A percentile compares a stretch with the other conserved stretches of the same genome.
Evolutionary conservation across 805 yeast genomes (phyloP).

Genomic region (Wickerhamiella domercqiae): DNA sequence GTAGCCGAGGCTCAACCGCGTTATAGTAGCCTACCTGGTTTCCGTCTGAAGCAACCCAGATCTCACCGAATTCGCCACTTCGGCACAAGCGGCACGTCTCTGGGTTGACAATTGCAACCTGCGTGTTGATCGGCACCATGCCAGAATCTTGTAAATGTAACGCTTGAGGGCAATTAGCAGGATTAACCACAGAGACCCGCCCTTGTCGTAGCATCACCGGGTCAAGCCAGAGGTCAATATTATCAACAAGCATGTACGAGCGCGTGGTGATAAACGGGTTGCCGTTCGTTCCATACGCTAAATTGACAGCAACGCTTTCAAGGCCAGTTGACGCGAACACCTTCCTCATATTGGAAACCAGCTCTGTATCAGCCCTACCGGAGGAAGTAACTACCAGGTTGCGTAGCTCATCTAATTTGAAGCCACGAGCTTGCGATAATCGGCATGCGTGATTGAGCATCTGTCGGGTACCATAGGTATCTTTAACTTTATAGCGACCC

Average conservation of each 20-base stretch:
- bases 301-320: conserved; percentile 52
- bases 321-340: conserved; percentile 51
- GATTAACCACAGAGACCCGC: conserved; percentile 61
- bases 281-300: conserved; percentile 61
- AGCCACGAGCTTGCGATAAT: conserved; percentile 40
- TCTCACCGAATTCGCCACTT: conserved; percentile 90
- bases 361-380: conserved; percentile 47
- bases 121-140: conserved; percentile 88
- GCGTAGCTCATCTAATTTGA: conserved; percentile 45
- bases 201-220: conserved; percentile 86
- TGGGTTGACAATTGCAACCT: conserved; percentile 87
- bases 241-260: conserved; percentile 77
- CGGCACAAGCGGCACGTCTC: conserved; percentile 67
- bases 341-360: conserved; percentile 39
- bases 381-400: conserved; percentile 72
- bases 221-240: conserved; percentile 75
- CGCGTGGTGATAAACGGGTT: conserved; percentile 76
- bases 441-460: conserved; percentile 64
- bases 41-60: conserved; percentile 89
- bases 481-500: conserved; percentile 67
- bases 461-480: conserved; percentile 69
- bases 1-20: conserved; percentile 33
- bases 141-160: conserved; percentile 86
- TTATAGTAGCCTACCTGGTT: conserved; percentile 52
- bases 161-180: conserved; percentile 50